A percentile compares a stretch with the other conserved stretches of the same genome.
phyloP scores from a whole-genome alignment of 768 basidiomycete species.

The Boletus insuetus region DNA sequence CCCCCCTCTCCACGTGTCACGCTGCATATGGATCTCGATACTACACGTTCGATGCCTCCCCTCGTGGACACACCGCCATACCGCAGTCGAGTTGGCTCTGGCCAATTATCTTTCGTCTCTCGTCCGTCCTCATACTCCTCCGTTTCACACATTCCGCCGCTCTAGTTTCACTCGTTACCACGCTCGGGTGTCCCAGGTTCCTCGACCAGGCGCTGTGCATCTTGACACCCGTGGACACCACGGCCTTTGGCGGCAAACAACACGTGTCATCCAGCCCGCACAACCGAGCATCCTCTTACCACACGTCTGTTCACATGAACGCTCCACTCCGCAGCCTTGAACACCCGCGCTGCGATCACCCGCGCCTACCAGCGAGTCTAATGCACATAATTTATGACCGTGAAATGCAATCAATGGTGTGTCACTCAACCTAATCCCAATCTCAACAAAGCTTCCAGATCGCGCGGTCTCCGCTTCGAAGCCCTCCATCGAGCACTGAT shows the following conservation, averaged over 20 bases:
- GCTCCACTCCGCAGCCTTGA: slow-evolving; percentile 8
- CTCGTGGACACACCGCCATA: slow-evolving; percentile 15
- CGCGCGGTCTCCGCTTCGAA: slow-evolving; percentile 22
- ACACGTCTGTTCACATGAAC: slow-evolving; percentile 20
- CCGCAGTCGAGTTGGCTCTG: slow-evolving; percentile 20
- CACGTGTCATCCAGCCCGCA: slow-evolving; percentile 23
- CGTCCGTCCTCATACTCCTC: not conserved
- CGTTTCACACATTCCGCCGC: slow-evolving; percentile 1
- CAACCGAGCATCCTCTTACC: slow-evolving; percentile 8
- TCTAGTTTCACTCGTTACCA: slow-evolving; percentile 10
- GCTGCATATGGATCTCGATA: slow-evolving; percentile 23
- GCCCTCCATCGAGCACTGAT: slow-evolving; percentile 7
- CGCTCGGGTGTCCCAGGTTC: slow-evolving; percentile 4
- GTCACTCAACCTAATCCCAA: slow-evolving; percentile 24
- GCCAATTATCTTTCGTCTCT: not conserved
- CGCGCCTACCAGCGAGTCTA: slow-evolving; percentile 3
- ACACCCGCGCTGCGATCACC: slow-evolving; percentile 6
- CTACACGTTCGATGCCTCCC: slow-evolving; percentile 6
- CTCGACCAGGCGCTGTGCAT: not conserved
- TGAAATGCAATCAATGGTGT: slow-evolving; percentile 13
- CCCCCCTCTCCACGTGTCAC: slow-evolving; percentile 22
- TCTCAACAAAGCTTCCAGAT: slow-evolving; percentile 18
- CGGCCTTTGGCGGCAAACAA: slow-evolving; percentile 6
- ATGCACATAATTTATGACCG: slow-evolving; percentile 10
- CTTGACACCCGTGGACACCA: slow-evolving; percentile 23